Conservation (phyloP, 805 yeast genomes). For the Pichia thaimueangensis region DNA sequence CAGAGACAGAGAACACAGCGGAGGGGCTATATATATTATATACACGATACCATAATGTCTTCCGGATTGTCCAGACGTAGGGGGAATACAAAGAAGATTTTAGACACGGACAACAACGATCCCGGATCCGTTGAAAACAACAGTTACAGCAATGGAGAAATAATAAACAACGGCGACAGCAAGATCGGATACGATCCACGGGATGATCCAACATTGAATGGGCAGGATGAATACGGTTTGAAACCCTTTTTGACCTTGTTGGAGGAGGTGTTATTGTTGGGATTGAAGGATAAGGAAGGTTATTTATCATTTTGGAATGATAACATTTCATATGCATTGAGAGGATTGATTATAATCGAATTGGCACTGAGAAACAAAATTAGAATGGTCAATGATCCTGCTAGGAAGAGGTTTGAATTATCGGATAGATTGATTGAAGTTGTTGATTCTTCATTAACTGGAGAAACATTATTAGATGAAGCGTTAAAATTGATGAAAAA, state of each 20-base stretch:
- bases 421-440: constrained; percentile 86
- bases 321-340: constrained; percentile 88
- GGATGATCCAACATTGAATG: constrained; percentile 37
- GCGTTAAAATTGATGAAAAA: constrained; percentile 83
- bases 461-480: constrained; percentile 92
- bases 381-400: constrained; percentile 85
- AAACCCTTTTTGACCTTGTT: constrained; percentile 79
- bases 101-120: constrained; percentile 20
- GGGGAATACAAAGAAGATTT: constrained; percentile 36
- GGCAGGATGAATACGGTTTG: constrained; percentile 32
- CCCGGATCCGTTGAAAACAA: constrained; percentile 22
- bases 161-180: constrained; percentile 19
- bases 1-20: background rate
- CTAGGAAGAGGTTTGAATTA: constrained; percentile 81
- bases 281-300: constrained; percentile 93
- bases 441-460: constrained; percentile 78
- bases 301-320: constrained; percentile 97
- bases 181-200: constrained; percentile 79
- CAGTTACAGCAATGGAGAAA: background rate
- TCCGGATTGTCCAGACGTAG: constrained; percentile 75
- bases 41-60: too few species aligned
- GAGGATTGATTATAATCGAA: constrained; percentile 91
- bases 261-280: constrained; percentile 94
- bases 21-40: background rate
- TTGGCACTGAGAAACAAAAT: constrained; percentile 88